Evolutionary conservation across 768 basidiomycete genomes (phyloP).

Genomic region (Pholiota microspora): DNA sequence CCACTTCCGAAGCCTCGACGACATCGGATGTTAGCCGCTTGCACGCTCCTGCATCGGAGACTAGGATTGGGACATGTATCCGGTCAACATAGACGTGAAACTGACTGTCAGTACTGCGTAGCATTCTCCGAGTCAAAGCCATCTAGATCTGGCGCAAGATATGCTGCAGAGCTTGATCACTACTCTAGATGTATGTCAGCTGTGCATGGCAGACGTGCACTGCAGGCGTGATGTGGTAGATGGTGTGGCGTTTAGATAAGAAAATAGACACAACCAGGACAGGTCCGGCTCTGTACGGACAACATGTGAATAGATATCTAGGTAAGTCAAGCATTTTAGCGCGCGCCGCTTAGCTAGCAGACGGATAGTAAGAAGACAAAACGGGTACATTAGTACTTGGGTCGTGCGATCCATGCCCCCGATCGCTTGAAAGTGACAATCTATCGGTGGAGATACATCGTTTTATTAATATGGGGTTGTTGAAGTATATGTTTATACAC

Average conservation of each 20-base stretch:
- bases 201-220: not conserved
- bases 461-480: not conserved
- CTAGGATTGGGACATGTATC: not conserved
- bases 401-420: not conserved
- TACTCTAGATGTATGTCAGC: not conserved
- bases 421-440: not conserved
- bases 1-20: not conserved
- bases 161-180: not conserved
- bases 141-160: not conserved
- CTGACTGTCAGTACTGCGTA: not conserved
- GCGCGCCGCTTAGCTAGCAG: not conserved
- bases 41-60: not conserved
- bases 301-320: not conserved
- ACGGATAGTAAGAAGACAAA: not conserved
- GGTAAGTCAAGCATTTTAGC: not conserved
- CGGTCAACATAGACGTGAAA: not conserved
- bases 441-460: not conserved
- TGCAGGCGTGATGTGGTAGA: not conserved
- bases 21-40: not conserved
- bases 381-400: not conserved
- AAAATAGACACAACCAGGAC: not conserved
- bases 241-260: conserved; percentile 1
- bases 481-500: too few relatives aligned
- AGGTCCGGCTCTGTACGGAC: not conserved
- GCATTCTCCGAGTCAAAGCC: not conserved